A percentile compares a stretch with the other conserved stretches of the same genome.
phyloP scores from a whole-genome alignment of 257 asterid species.

The Misopates orontium region DNA sequence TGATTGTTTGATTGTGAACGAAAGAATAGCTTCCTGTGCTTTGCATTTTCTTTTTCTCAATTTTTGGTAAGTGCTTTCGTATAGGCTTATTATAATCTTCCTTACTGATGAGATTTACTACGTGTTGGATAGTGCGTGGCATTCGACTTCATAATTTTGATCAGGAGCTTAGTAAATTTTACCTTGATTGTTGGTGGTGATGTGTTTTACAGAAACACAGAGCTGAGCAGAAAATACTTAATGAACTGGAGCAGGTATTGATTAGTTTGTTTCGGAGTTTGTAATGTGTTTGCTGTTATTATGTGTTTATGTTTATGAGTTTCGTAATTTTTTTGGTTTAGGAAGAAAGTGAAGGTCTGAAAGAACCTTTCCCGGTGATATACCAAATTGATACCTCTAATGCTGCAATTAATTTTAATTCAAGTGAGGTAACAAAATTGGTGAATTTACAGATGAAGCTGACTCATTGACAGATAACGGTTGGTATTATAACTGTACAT shows the following conservation, averaged over 20 bases:
- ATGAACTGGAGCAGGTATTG: constrained; percentile 69
- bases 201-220: constrained; percentile 67
- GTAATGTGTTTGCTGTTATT: background rate
- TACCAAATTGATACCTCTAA: constrained; percentile 55
- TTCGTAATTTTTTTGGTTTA: constrained; percentile 28
- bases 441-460: constrained; percentile 35
- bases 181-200: no score
- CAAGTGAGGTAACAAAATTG: constrained; percentile 34
- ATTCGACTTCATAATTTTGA: no score
- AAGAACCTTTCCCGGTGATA: constrained; percentile 63
- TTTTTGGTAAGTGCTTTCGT: no score
- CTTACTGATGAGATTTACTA: no score
- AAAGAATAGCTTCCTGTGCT: no score
- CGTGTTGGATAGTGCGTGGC: no score
- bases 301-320: constrained; percentile 16
- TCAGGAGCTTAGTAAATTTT: no score
- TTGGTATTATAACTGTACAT: constrained; percentile 37
- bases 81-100: no score
- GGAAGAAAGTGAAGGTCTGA: constrained; percentile 58
- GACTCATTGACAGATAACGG: constrained; percentile 44
- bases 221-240: constrained; percentile 54
- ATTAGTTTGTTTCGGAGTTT: constrained; percentile 1
- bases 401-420: constrained; percentile 39
- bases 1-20: no score
- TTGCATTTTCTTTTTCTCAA: no score